These are phyloP conservation scores for Aspergillus terreus DNA, from an alignment of 2,329 filamentous ascomycete genomes.

Conservation along the genomic window DNA sequence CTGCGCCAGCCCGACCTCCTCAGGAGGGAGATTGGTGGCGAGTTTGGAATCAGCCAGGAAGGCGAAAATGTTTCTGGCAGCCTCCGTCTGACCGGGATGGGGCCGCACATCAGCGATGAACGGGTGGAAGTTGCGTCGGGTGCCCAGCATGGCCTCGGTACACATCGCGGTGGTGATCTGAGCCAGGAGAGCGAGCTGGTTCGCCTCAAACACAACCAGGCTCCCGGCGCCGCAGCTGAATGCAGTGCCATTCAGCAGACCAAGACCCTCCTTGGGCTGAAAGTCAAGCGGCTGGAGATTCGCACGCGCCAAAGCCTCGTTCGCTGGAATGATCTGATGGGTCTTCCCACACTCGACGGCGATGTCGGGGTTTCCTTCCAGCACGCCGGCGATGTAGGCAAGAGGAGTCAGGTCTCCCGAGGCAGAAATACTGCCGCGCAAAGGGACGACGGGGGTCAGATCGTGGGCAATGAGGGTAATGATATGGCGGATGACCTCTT, in stretches of 20 bases:
- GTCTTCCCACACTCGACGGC: conserved; percentile 20
- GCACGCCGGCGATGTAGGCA: conserved; percentile 31
- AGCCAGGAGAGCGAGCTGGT: conserved; percentile 50
- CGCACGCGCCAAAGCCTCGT: conserved; percentile 29
- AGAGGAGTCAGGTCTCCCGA: conserved; percentile 37
- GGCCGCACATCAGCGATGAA: conserved; percentile 59
- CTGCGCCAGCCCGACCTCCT: conserved; percentile 47
- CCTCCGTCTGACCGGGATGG: conserved; percentile 59
- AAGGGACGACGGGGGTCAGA: conserved; percentile 30
- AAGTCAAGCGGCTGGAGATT: conserved; percentile 35
- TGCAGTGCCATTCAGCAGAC: conserved; percentile 51
- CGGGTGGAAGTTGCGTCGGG: conserved; percentile 53
- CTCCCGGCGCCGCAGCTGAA: conserved; percentile 44
- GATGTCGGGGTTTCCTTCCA: conserved; percentile 39
- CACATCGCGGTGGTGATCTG: conserved; percentile 61
- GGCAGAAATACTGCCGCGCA: conserved; percentile 35
- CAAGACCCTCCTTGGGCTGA: conserved; percentile 50
- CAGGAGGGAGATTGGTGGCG: conserved; percentile 19
- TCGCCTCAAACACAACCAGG: conserved; percentile 51
- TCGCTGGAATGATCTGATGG: conserved; percentile 22
- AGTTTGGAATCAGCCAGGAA: conserved; percentile 52
- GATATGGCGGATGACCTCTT: conserved; percentile 17
- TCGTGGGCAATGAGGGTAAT: conserved; percentile 13
- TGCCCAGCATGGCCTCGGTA: conserved; percentile 57
- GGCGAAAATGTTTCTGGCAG: conserved; percentile 50